Percentiles rank a stretch among this genome's conserved stretches.
phyloP scores from a whole-genome alignment of 768 basidiomycete genomes.

The Pleurotus tuber-regium region DNA sequence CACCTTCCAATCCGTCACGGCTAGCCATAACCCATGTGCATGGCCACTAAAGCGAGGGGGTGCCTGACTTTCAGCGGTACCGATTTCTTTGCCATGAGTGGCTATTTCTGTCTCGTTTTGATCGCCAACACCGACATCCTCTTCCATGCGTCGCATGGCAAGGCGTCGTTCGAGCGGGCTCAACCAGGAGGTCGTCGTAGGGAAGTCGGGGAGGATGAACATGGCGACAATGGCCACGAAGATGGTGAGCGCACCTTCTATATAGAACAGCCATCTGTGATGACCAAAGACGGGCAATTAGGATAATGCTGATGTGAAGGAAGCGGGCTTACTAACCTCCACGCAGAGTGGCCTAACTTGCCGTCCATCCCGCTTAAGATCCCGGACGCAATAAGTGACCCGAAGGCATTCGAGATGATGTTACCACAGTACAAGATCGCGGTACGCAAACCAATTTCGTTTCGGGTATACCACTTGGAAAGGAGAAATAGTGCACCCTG shows the following conservation, averaged over 20 bases:
- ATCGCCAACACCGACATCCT: constrained; percentile 58
- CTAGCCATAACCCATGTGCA: constrained; percentile 55
- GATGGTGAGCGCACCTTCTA: constrained; percentile 67
- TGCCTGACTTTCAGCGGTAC: constrained; percentile 15
- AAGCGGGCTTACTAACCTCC: constrained; percentile 47
- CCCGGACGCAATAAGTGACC: constrained; percentile 76
- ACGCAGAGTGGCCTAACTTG: constrained; percentile 68
- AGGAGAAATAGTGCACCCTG: constrained; percentile 47
- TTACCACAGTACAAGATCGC: constrained; percentile 74
- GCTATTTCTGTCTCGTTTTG: constrained; percentile 35
- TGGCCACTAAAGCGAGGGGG: constrained; percentile 18
- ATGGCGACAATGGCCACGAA: constrained; percentile 52
- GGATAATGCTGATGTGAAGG: not conserved
- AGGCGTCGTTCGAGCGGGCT: constrained; percentile 57
- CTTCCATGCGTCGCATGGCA: constrained; percentile 63
- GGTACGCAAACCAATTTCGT: constrained; percentile 72
- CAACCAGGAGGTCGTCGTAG: constrained; percentile 65
- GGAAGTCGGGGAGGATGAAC: constrained; percentile 80
- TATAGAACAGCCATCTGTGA: constrained; percentile 72
- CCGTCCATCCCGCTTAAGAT: constrained; percentile 78
- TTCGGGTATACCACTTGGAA: constrained; percentile 77
- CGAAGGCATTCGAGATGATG: constrained; percentile 85
- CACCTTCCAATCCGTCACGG: constrained; percentile 78
- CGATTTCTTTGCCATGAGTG: not conserved
- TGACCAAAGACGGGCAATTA: not conserved